phyloP scores from a whole-genome alignment of 805 yeast species.

The Starmerella bacillaris region DNA sequence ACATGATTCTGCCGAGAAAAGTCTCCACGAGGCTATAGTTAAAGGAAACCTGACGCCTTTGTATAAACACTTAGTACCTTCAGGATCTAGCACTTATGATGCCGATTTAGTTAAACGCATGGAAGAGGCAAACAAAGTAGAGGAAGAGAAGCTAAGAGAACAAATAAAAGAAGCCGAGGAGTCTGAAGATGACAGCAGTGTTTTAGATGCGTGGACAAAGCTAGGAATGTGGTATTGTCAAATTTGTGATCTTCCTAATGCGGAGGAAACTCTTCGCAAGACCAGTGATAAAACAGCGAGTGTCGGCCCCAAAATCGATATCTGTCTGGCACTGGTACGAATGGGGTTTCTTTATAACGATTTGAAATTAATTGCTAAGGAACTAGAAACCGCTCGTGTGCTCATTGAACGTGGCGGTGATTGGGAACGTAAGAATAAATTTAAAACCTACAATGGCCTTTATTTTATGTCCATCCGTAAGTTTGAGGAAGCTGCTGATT shows the following conservation, averaged over 20 bases:
- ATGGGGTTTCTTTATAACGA: conserved; percentile 82
- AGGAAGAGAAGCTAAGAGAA: conserved; percentile 31
- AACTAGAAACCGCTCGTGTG: conserved; percentile 51
- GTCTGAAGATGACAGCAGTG: conserved; percentile 75
- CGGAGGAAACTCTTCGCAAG: conserved; percentile 45
- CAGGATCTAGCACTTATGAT: conserved; percentile 38
- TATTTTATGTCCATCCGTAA: conserved; percentile 70
- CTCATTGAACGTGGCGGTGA: conserved; percentile 94
- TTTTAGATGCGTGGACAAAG: conserved; percentile 54
- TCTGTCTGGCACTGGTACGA: conserved; percentile 62
- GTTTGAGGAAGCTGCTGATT: conserved; percentile 66
- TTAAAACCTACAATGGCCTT: conserved; percentile 78
- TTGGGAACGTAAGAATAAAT: conserved; percentile 95
- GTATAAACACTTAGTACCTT: conserved; percentile 45
- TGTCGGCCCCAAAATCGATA: conserved; percentile 79
- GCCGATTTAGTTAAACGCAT: conserved; percentile 36
- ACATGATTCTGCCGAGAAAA: conserved; percentile 29
- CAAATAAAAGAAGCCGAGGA: conserved; percentile 40
- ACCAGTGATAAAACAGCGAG: conserved; percentile 68
- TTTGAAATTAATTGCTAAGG: conserved; percentile 45
- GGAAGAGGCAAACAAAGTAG: conserved; percentile 34
- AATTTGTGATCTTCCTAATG: conserved; percentile 65
- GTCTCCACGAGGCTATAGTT: conserved; percentile 37
- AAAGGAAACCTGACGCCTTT: conserved; percentile 62
- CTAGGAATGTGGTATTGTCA: conserved; percentile 77